Conservation (phyloP, 352 stramenopile species). For the Globisporangium radiosum region DNA sequence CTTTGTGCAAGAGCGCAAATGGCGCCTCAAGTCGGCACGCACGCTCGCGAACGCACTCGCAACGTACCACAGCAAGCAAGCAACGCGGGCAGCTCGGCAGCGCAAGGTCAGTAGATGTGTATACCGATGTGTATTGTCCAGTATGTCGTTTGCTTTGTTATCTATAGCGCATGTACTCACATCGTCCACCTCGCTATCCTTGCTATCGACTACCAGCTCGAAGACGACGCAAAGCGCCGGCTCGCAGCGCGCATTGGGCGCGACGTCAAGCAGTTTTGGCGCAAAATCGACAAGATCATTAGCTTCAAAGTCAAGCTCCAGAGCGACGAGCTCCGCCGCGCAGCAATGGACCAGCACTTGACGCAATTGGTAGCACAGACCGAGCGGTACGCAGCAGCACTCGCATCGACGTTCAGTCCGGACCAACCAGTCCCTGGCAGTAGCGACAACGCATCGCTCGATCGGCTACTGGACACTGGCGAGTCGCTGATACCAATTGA, state of each 20-base stretch:
- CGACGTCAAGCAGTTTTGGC: conserved; percentile 93
- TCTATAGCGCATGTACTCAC: not conserved
- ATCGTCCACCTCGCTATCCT: not conserved
- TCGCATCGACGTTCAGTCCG: conserved; percentile 55
- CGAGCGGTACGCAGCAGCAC: conserved; percentile 90
- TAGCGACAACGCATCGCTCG: too few species aligned
- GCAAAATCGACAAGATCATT: conserved; percentile 98
- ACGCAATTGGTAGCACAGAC: conserved; percentile 95
- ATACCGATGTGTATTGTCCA: too few species aligned
- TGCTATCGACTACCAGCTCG: conserved; percentile 14
- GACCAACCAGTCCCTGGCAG: too few species aligned
- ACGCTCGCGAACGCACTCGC: conserved; percentile 59
- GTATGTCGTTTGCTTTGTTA: too few species aligned
- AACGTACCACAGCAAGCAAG: conserved; percentile 46
- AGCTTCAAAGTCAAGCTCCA: conserved; percentile 95
- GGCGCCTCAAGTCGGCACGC: conserved; percentile 70
- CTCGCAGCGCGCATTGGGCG: conserved; percentile 76
- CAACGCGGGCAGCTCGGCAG: conserved; percentile 19
- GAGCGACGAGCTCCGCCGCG: conserved; percentile 74
- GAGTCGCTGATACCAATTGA: too few species aligned
- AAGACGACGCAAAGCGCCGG: conserved; percentile 36
- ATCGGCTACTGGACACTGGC: too few species aligned
- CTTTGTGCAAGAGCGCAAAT: conserved; percentile 88
- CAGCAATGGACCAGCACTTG: conserved; percentile 96
- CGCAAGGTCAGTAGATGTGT: conserved; percentile 24